Base-by-base conservation (phyloP, 768 basidiomycete species). In the Xerocomellus intermedius region DNA sequence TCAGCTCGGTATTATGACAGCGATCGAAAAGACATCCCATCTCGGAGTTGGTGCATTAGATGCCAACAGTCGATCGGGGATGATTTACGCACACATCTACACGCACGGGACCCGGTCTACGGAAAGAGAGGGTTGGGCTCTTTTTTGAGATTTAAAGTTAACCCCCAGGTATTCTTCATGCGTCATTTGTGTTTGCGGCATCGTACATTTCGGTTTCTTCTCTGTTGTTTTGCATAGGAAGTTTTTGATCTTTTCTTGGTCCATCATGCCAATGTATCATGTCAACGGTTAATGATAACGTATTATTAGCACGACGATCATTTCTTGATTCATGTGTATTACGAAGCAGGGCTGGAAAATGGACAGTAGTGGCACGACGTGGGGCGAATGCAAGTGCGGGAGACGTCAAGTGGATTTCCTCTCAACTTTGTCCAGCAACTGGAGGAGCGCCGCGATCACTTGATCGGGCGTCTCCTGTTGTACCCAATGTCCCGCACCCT, bases 401-500 rank as follows among this genome's bases (percentile, higher is more conserved):
- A 30, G 22, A 33, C 12, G 10, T 50, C 55, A 60, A 14, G 30
- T 35, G 0, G 32, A 22, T 17, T 17, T 33, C 5, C 38, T 32
- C 22, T 54, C 50, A 10, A 71, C 59, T 53, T 63, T 69, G 2
- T 49, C 64, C 56, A 81, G 62, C 60, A 85, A 83, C 28, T 64
- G 54, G 47, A 75, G 46, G 50, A 84, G 51, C 47, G 72, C 67
- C 19, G 68, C 43, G 8, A 81, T 64, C 16, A 85, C 75, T 13
- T 59, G 70, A 42, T 73, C 74, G 13, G 79, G 76, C 28, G 73
- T 57, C 62, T 85, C 84, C 62, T 85, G 82, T 63, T 82, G 83
- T 17, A 80, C 81, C 84, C 84, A 85, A 66, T 85, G 85, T 0
- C 84, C 85, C 0, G 82, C 83, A 4, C 77, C 79, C 2, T 77